phyloP scores from a whole-genome alignment of 768 basidiomycete species.

The Suillus variegatus region DNA sequence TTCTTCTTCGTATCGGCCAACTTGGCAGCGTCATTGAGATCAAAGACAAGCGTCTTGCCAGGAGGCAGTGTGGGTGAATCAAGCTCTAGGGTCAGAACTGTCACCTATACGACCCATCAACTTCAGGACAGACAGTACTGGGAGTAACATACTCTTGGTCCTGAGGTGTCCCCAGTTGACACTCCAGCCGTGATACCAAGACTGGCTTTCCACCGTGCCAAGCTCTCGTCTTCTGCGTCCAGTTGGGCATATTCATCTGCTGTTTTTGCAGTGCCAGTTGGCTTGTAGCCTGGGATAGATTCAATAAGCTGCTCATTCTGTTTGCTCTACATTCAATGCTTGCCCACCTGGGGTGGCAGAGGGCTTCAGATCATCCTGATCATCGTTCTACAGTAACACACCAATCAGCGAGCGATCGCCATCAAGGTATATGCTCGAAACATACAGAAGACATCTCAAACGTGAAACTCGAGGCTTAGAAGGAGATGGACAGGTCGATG shows the following conservation, averaged over 20 bases:
- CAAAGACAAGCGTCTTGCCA: slow-evolving; percentile 63
- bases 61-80: slow-evolving; percentile 67
- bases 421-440: slow-evolving; percentile 14
- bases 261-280: slow-evolving; percentile 56
- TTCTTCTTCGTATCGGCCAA: slow-evolving; percentile 70
- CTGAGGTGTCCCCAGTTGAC: slow-evolving; percentile 36
- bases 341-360: slow-evolving; percentile 63
- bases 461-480: slow-evolving; percentile 2
- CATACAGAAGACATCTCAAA: slow-evolving; percentile 56
- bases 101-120: slow-evolving; percentile 47
- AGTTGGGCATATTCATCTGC: slow-evolving; percentile 83
- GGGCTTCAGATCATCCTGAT: slow-evolving; percentile 72
- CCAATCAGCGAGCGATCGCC: slow-evolving; percentile 6
- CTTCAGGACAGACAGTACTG: slow-evolving; percentile 26
- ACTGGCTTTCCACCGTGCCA: slow-evolving; percentile 94
- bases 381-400: slow-evolving; percentile 46
- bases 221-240: slow-evolving; percentile 89
- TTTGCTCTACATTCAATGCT: slow-evolving; percentile 6
- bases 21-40: slow-evolving; percentile 52
- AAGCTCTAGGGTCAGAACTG: slow-evolving; percentile 76
- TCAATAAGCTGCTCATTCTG: slow-evolving; percentile 8
- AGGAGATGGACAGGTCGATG: slow-evolving; percentile 13
- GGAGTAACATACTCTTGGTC: slow-evolving; percentile 61
- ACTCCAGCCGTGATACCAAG: slow-evolving; percentile 75
- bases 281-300: slow-evolving; percentile 67